Evolutionary conservation across 169 alveolate genomes (phyloP).

Genomic region (Eimeria necatrix): DNA sequence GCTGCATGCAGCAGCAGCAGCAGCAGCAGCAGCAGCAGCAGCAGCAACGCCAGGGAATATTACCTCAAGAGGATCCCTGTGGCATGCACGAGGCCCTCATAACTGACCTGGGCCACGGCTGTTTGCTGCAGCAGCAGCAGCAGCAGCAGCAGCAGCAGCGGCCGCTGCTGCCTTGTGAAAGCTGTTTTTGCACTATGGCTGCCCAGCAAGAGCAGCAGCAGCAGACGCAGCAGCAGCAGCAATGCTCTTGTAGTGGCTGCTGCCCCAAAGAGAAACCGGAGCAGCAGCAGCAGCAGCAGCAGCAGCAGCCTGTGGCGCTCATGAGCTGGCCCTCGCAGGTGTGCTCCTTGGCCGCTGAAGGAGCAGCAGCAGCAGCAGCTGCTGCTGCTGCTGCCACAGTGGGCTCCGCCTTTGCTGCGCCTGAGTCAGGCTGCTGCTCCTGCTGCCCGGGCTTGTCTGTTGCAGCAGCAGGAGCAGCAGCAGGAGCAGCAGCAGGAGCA

Average conservation of each 20-base stretch:
- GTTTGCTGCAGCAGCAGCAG: slow-evolving; percentile 39
- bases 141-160: slow-evolving; percentile 37
- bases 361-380: background rate
- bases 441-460: slow-evolving; percentile 30
- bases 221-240: too few species aligned
- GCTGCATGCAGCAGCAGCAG: slow-evolving; percentile 60
- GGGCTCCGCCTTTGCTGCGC: background rate
- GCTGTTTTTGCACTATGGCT: background rate
- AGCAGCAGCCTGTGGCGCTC: background rate
- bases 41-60: too few species aligned
- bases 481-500: slow-evolving; percentile 33
- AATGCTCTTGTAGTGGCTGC: background rate
- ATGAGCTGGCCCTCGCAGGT: slow-evolving; percentile 15
- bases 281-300: too few species aligned
- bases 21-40: too few species aligned
- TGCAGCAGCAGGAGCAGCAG: too few species aligned
- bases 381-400: slow-evolving; percentile 54
- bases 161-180: background rate
- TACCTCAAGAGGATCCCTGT: slow-evolving; percentile 3
- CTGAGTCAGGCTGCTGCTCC: background rate
- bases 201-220: slow-evolving; percentile 24
- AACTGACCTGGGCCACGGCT: background rate
- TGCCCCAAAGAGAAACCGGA: background rate
- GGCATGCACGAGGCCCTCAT: background rate
- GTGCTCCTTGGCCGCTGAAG: background rate